Evolutionary conservation across 2,329 filamentous ascomycete species (phyloP), one percentile per base, ranked within the genome.

Genomic region (Septoria petroselini): DNA sequence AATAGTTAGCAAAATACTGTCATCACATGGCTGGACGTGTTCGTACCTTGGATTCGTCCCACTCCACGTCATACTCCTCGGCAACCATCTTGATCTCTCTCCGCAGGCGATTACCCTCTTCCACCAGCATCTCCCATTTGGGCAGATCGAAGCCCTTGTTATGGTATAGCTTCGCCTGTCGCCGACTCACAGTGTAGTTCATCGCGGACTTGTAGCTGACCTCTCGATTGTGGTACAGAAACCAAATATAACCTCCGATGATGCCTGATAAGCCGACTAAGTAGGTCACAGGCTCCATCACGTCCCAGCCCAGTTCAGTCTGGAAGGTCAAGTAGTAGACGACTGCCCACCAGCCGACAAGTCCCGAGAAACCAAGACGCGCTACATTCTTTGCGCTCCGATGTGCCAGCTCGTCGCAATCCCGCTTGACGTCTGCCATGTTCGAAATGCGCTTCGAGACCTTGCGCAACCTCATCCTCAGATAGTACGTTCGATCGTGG

Each of bases 161-260:
- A 58, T 86, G 77, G 66, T 96, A 95, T 8, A 95, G 73, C 44
- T 83, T 81, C 47, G 80, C 78, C 69, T 95, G 90, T 4, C 90
- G 80, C 29, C 83, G 78, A 30, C 82, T 88, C 30, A 95, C 86
- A 5, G 91, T 95, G 46, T 94, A 78, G 66, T 94, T 91, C 72
- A 95, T 82, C 21, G 91, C 89, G 2, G 85, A 85, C 59, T 86
- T 84, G 73, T 95, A 95, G 57, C 82, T 55, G 37, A 95, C 83
- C 70, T 95, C 90, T 15, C 87, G 82, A 71, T 91, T 94, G 73
- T 95, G 88, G 70, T 91, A 95, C 9, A 95, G 73, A 67, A 96
- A 95, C 88, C 89, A 96, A 46, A 95, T 75, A 64, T 96, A 96
- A 58, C 89, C 91, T 6, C 85, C 85, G 73, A 95, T 94, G 63